Conservation (phyloP, 1,139 yeast species). For the Zygoascus sp. region DNA sequence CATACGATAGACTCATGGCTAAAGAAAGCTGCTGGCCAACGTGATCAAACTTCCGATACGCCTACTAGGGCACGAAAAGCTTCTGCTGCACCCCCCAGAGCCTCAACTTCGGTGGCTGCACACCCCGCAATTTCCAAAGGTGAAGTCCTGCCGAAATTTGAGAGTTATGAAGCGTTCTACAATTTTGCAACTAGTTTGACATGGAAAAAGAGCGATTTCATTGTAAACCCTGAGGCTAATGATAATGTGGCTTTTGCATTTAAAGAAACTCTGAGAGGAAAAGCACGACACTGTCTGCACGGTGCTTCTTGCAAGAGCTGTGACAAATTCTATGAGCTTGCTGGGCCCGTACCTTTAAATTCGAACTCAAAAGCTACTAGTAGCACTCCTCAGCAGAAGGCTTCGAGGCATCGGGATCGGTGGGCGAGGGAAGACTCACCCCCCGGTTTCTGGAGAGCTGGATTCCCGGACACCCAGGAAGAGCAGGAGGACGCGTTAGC, state of each 20-base stretch:
- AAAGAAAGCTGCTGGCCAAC: conserved; percentile 1
- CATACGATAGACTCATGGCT: conserved; percentile 12
- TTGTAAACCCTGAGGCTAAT: conserved; percentile 24
- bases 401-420: conserved; percentile 27
- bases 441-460: conserved; percentile 35
- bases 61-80: conserved; percentile 9
- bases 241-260: conserved; percentile 25
- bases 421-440: conserved; percentile 30
- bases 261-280: conserved; percentile 26
- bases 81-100: too few species aligned
- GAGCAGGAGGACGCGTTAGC: conserved; percentile 22
- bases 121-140: background rate
- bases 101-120: background rate
- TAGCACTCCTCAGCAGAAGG: conserved; percentile 16
- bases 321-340: conserved; percentile 24
- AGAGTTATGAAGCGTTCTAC: conserved; percentile 2
- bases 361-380: conserved; percentile 8
- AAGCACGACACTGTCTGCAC: conserved; percentile 26
- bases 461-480: conserved; percentile 32
- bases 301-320: conserved; percentile 30
- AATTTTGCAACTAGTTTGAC: background rate
- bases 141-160: conserved; percentile 3
- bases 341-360: conserved; percentile 22
- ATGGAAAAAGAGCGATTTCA: conserved; percentile 29
- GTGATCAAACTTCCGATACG: conserved; percentile 12